Evolutionary conservation across 164 flowering plant genomes (phyloP).

Genomic region (Cinnamomum micranthum): DNA sequence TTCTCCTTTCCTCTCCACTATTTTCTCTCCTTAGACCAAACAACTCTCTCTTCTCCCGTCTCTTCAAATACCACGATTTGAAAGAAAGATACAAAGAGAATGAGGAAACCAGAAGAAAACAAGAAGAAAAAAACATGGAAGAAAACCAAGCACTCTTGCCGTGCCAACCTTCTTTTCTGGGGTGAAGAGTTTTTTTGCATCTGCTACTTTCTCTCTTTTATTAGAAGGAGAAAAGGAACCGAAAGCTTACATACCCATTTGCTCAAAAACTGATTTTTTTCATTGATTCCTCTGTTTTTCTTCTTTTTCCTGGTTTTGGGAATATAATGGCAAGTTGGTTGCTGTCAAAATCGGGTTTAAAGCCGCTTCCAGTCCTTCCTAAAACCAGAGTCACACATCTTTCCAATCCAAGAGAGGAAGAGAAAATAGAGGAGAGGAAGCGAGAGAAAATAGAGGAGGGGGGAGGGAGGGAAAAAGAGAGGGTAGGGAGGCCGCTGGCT

Average conservation of each 20-base stretch:
- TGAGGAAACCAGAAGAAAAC: no score
- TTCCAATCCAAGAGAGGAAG: not conserved
- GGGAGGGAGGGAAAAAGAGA: no score
- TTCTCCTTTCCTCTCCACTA: no score
- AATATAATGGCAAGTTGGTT: slow-evolving; percentile 4
- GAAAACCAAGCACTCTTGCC: no score
- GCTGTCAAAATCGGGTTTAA: slow-evolving; percentile 37
- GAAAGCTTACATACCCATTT: not conserved
- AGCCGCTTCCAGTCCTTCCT: slow-evolving; percentile 26
- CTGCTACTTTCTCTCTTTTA: not conserved
- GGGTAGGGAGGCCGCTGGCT: no score
- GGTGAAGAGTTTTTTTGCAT: not conserved
- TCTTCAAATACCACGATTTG: no score
- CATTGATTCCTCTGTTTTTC: not conserved
- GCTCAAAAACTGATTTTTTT: not conserved
- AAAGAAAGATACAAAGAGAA: no score
- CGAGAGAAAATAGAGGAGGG: no score
- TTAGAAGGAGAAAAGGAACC: not conserved
- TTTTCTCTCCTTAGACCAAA: no score
- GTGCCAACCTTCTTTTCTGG: not conserved
- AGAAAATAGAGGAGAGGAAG: no score
- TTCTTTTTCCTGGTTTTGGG: not conserved
- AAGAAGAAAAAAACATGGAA: no score
- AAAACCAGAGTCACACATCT: not conserved
- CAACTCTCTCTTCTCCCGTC: no score